Evolutionary conservation across 441 rosid genomes (phyloP).

Genomic region (Gossypium trilobum): DNA sequence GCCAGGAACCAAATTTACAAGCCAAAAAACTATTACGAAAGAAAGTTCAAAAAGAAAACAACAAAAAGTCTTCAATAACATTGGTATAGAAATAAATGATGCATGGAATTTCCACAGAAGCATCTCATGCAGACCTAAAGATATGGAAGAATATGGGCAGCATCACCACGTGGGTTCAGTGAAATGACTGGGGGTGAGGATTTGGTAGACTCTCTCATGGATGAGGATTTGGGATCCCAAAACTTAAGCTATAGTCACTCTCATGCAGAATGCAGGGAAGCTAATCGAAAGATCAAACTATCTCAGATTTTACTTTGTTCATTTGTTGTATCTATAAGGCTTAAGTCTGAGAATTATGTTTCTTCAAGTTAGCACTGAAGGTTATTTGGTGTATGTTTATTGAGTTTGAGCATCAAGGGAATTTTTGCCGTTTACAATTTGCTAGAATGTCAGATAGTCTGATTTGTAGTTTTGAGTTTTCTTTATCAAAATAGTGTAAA

Average conservation of each 20-base stretch:
- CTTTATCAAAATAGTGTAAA: background rate
- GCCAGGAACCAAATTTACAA: slow-evolving; percentile 19
- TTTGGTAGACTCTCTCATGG: background rate
- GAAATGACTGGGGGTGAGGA: background rate
- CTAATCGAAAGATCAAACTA: background rate
- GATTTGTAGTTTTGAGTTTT: background rate
- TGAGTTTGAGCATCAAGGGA: background rate
- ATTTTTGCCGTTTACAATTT: background rate
- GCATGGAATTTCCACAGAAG: background rate
- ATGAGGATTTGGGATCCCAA: background rate
- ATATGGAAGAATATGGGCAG: background rate
- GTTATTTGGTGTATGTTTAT: background rate
- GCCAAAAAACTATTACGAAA: background rate
- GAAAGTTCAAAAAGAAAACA: background rate
- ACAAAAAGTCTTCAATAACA: background rate
- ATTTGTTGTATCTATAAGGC: background rate
- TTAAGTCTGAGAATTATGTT: background rate
- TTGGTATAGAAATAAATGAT: background rate
- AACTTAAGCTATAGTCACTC: background rate
- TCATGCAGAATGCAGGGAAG: background rate
- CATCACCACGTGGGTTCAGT: background rate
- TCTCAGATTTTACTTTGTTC: background rate
- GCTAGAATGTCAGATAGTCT: background rate
- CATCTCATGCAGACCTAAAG: background rate
- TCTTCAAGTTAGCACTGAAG: background rate